phyloP scores from a whole-genome alignment of 352 stramenopile species.

The Phytopythium montanum region DNA sequence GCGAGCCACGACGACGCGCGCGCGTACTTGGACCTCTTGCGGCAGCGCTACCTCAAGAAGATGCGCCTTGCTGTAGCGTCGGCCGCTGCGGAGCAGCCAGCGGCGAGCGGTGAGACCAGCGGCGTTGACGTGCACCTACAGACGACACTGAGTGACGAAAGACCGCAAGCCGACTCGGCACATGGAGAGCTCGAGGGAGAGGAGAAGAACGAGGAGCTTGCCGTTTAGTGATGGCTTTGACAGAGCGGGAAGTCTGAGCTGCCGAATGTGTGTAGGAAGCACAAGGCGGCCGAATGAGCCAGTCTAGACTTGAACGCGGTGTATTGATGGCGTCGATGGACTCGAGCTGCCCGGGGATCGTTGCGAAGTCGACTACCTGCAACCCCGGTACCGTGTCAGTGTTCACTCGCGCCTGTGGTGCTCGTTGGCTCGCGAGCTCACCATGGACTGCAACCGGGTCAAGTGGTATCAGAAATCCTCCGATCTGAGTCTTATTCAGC shows the following conservation, averaged over 20 bases:
- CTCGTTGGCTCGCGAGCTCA: no score
- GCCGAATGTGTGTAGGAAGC: no score
- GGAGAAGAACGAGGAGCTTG: slow-evolving; percentile 2
- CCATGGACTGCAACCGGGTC: not conserved
- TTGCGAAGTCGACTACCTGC: no score
- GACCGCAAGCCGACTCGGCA: not conserved
- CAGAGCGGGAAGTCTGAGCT: no score
- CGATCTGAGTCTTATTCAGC: not conserved
- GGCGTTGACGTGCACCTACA: not conserved
- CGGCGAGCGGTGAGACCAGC: not conserved
- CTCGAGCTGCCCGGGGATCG: no score
- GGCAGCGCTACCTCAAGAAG: slow-evolving; percentile 51
- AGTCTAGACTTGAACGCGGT: no score
- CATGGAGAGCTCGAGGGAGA: slow-evolving; percentile 1
- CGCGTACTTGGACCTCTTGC: slow-evolving; percentile 48
- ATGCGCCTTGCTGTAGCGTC: slow-evolving; percentile 28
- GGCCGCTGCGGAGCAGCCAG: not conserved
- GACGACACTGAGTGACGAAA: not conserved
- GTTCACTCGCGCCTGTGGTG: no score
- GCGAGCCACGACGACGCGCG: slow-evolving; percentile 44
- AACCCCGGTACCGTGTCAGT: no score
- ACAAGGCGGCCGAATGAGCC: no score
- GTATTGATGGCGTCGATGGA: no score
- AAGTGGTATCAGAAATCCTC: not conserved
- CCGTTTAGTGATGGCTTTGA: not conserved